Base-by-base conservation (phyloP, 345 rosid species). In the Carallia brachiata region DNA sequence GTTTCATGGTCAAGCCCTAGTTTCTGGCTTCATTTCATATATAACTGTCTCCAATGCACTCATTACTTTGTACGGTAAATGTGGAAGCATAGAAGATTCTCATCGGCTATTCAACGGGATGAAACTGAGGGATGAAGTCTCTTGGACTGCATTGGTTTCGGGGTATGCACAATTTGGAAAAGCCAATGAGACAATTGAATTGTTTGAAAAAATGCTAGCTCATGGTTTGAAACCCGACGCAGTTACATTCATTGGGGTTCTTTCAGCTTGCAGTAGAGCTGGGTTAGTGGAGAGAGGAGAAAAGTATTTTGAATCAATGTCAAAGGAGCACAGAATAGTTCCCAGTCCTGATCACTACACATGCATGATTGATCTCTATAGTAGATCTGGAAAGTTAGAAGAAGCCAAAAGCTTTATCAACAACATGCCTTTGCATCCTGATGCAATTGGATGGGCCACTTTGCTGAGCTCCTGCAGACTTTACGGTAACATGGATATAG, bases 241-340 rank as follows among this genome's bases (percentile, higher is more conserved):
- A 55, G 96, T 91, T 77, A 91, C 95, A 72, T 85, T 94, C 68
- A 84, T 91, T 17, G 93, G 90, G 52, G 93, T 91, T 75, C 83
- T 94, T 62, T 88, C 95, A 67, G 98, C 98, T 44, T 94, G 97
- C 82, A 87, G 97, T 68, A 87, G 97, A 79, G 89, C 97, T 15
- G 97, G 97, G 61, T 71, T 91, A 68, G 93, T 90, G 71, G 95
- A 87, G 72, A 85, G 89, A 81, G 98, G 98, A 48, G 70, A 73
- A 7, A 74, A 59, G 28, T 90, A 86, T 78, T 91, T 94, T 65
- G 85, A 88, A 36, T 85, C 87, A 27, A 88, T 93, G 95, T 55
- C 79, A 23, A 72, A 79, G 55, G 81, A 90, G 47, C 83, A 90
- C 73, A 79, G 87, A 56, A 85, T 90, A 61, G 75, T 72, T 28